Evolutionary conservation across 2,329 filamentous ascomycete species (phyloP).

Genomic region (Neophaeococcomyces mojaviensis): DNA sequence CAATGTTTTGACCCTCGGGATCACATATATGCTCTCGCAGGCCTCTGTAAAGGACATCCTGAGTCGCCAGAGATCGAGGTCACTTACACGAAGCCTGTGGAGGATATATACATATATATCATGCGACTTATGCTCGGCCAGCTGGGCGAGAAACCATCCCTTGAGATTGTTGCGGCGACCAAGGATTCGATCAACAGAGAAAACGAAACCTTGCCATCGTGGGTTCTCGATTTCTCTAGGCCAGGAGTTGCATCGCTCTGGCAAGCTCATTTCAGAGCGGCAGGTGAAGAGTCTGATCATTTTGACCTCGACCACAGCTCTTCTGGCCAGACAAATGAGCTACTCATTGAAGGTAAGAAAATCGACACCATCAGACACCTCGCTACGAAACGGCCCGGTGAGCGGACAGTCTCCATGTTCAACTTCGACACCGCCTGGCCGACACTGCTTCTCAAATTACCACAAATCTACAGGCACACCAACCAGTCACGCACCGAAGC

Average conservation of each 20-base stretch:
- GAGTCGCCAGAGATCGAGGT: constrained; percentile 7
- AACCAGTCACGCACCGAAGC: constrained; percentile 12
- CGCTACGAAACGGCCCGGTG: constrained; percentile 9
- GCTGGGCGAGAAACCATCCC: not conserved
- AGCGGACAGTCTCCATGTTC: constrained; percentile 4
- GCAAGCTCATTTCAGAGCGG: constrained; percentile 6
- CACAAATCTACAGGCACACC: constrained; percentile 7
- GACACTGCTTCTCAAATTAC: constrained; percentile 9
- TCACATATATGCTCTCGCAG: constrained; percentile 14
- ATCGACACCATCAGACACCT: constrained; percentile 10
- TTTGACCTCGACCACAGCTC: constrained; percentile 1
- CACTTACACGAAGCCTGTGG: constrained; percentile 12
- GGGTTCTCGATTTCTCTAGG: constrained; percentile 13
- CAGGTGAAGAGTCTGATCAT: constrained; percentile 5
- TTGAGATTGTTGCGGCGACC: constrained; percentile 10
- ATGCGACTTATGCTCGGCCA: constrained; percentile 11
- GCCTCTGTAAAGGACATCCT: constrained; percentile 7
- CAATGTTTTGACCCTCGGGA: constrained; percentile 13
- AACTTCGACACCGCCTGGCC: constrained; percentile 15
- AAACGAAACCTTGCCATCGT: constrained; percentile 12
- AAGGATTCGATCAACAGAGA: constrained; percentile 11
- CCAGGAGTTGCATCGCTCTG: constrained; percentile 8
- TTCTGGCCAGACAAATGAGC: not conserved
- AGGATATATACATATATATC: constrained; percentile 12
- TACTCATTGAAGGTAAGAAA: constrained; percentile 9